phyloP scores from a whole-genome alignment of 164 flowering plant genomes.

The Sextonia rubra region DNA sequence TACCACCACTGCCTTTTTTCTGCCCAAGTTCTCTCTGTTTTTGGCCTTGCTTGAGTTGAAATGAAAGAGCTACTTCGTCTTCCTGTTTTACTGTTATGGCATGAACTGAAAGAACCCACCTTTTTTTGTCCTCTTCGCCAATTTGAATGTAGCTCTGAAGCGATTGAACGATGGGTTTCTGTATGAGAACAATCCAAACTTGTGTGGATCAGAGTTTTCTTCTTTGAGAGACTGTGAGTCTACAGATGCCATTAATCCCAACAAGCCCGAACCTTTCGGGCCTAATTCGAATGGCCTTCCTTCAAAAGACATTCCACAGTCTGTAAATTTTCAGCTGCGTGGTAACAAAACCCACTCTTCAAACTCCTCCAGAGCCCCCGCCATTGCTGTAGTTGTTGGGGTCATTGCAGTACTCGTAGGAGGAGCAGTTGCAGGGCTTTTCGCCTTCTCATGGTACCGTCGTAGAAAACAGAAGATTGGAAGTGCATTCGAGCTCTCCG shows the following conservation, averaged over 20 bases:
- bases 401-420: slow-evolving; percentile 32
- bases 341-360: slow-evolving; percentile 37
- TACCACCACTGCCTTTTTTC: neutral
- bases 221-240: slow-evolving; percentile 41
- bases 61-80: neutral
- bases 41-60: neutral
- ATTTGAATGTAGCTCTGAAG: slow-evolving; percentile 28
- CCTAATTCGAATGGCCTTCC: slow-evolving; percentile 22
- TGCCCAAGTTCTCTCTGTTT: neutral
- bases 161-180: slow-evolving; percentile 61
- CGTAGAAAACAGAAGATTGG: slow-evolving; percentile 78
- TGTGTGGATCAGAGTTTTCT: slow-evolving; percentile 73
- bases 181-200: slow-evolving; percentile 55
- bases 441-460: slow-evolving; percentile 60
- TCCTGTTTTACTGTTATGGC: neutral
- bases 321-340: slow-evolving; percentile 45
- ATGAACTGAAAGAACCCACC: neutral
- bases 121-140: neutral
- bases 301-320: slow-evolving; percentile 49
- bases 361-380: slow-evolving; percentile 27
- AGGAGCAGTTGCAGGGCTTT: slow-evolving; percentile 27
- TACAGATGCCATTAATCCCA: slow-evolving; percentile 18
- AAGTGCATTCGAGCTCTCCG: slow-evolving; percentile 51
- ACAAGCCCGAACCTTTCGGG: slow-evolving; percentile 54
- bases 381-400: slow-evolving; percentile 40